phyloP scores from a whole-genome alignment of 208 protist species.

The Naegleria fowleri region DNA sequence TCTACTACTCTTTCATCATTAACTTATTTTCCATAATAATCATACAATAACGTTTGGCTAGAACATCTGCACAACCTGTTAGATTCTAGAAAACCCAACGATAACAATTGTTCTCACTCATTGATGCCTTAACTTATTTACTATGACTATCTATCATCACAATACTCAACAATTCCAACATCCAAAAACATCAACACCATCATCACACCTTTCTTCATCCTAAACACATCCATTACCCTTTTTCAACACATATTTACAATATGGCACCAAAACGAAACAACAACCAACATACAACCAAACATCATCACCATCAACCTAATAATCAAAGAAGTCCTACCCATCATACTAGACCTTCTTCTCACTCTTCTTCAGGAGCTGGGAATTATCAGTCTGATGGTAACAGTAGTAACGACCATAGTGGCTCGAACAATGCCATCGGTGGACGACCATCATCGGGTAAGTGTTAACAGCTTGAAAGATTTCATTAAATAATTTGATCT shows the following conservation, averaged over 20 bases:
- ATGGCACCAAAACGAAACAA: background rate
- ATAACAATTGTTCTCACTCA: too few relatives aligned
- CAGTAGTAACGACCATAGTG: background rate
- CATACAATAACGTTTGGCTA: too few relatives aligned
- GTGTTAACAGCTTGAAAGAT: too few relatives aligned
- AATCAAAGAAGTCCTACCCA: background rate
- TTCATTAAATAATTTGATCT: too few relatives aligned
- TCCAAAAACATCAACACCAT: background rate
- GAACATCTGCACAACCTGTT: too few relatives aligned
- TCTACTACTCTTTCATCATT: too few relatives aligned
- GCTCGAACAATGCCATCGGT: too few relatives aligned
- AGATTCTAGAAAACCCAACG: too few relatives aligned
- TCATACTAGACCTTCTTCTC: background rate
- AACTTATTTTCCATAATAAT: too few relatives aligned
- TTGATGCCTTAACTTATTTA: background rate
- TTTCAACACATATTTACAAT: background rate
- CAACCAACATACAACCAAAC: background rate
- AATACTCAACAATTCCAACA: background rate
- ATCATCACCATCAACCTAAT: background rate
- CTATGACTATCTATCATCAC: background rate
- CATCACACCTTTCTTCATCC: background rate
- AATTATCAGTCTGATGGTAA: background rate
- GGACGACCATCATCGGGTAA: too few relatives aligned
- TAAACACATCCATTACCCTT: background rate
- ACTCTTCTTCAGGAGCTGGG: too few relatives aligned